Base-by-base conservation (phyloP, 441 rosid species). In the Isatis lusitanica region DNA sequence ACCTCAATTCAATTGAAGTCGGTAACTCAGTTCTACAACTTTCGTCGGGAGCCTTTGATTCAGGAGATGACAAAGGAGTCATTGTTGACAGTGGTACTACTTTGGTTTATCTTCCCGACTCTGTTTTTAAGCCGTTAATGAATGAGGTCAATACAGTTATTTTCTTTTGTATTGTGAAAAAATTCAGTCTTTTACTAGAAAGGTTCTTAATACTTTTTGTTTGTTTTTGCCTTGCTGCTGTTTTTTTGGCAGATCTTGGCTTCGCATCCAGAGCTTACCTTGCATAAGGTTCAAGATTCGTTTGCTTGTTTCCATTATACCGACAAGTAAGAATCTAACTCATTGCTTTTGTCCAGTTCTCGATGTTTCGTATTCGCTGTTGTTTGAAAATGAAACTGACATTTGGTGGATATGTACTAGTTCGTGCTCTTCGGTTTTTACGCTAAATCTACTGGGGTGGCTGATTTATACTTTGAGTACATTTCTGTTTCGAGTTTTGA, bases 61-160 rank as follows among this genome's bases (percentile, higher is more conserved):
- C 77, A 18, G 90, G 88, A 73, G 87, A 82, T 46, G 79, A 48
- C 31, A 88, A 64, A 68, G 96, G 90, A 81, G 84, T 97, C n/a
- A 89, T 94, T 78, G 77, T 94, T 36, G 99, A 92, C 66, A 90
- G 98, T 74, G 99, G 99, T 70, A 94, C 99, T 56, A 90, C 97
- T 66, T 77, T 94, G 81, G 90, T 94, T 66, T 94, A 90, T 83
- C 87, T 94, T 74, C 97, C 99, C 4, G 71, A 67, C 6, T 66
- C 50, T 33, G 82, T 92, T 56, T 92, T 75, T 76, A 75, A 86
- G 21, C 67, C 86, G 38, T 3, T 94, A 74, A 67, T 89, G 84
- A 56, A 6, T 46, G 66, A 80, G 88, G 94, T 89, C 48, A 48
- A 28, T n/a, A 35, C 28, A 43, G 39, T 56, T 31, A 15, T n/a